phyloP scores from a whole-genome alignment of 306 rosid genomes.

The Albizia julibrissin region DNA sequence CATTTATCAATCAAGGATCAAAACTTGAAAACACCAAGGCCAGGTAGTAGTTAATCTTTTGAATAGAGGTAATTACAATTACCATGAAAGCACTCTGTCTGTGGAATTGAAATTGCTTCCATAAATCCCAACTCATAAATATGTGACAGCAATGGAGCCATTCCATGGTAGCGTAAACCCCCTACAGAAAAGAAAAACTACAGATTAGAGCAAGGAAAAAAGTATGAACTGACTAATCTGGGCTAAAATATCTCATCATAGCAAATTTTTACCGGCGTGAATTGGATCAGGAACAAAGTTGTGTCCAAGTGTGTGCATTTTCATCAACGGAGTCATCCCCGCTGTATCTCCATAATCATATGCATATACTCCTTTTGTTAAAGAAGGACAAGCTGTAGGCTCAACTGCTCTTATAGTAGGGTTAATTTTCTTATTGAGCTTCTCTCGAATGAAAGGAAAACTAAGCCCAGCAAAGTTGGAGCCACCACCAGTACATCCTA shows the following conservation, averaged over 20 bases:
- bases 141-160: conserved; percentile 96
- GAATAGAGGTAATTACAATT: conserved; percentile 19
- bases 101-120: conserved; percentile 97
- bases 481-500: conserved; percentile 96
- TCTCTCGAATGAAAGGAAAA: conserved; percentile 89
- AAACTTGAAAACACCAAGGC: neutral
- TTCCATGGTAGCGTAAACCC: conserved; percentile 96
- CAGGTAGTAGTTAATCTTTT: neutral
- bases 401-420: conserved; percentile 85
- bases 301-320: conserved; percentile 97
- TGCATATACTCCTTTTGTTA: conserved; percentile 76
- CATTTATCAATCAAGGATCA: neutral
- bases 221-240: neutral
- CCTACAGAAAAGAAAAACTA: conserved; percentile 47
- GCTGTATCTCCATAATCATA: conserved; percentile 93
- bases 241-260: conserved; percentile 4
- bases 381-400: conserved; percentile 60
- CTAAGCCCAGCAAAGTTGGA: conserved; percentile 93
- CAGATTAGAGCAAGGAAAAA: neutral
- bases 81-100: conserved; percentile 86
- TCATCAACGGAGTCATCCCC: conserved; percentile 95
- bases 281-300: conserved; percentile 93
- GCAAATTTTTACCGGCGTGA: conserved; percentile 71
- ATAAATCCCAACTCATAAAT: conserved; percentile 73
- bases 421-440: conserved; percentile 70